These are phyloP conservation scores for Globisporangium apiculatum DNA, from an alignment of 352 stramenopile species.

Conservation along the genomic window DNA sequence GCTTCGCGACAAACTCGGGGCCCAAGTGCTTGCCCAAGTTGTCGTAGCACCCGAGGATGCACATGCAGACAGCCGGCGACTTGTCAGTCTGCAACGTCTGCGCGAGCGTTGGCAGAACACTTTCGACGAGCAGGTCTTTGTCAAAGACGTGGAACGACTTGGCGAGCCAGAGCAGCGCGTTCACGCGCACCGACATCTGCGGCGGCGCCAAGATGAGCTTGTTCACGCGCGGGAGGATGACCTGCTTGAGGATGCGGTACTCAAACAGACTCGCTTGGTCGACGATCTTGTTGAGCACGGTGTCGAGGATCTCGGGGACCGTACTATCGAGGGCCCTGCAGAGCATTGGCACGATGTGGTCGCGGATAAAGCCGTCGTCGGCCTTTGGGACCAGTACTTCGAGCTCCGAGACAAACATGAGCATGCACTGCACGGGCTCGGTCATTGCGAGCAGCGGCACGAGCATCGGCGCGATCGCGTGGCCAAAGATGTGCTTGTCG, in stretches of 20 bases:
- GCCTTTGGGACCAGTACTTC: constrained; percentile 79
- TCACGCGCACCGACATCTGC: constrained; percentile 80
- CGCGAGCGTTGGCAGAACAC: constrained; percentile 66
- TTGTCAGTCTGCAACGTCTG: constrained; percentile 76
- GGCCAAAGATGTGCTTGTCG: constrained; percentile 78
- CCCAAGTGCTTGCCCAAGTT: constrained; percentile 84
- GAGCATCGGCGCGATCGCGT: constrained; percentile 78
- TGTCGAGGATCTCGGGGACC: constrained; percentile 82
- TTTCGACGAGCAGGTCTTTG: constrained; percentile 81
- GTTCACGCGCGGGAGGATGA: constrained; percentile 81
- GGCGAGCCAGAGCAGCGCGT: constrained; percentile 77
- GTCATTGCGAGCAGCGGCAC: constrained; percentile 70
- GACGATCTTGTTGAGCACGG: constrained; percentile 85
- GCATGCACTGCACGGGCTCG: constrained; percentile 86
- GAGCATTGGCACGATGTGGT: constrained; percentile 85
- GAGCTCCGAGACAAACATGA: constrained; percentile 86
- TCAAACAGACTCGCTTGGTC: constrained; percentile 84
- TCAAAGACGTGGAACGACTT: constrained; percentile 89
- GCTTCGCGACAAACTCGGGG: constrained; percentile 73
- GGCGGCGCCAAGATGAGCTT: constrained; percentile 81
- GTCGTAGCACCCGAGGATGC: constrained; percentile 83
- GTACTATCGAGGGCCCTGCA: constrained; percentile 78
- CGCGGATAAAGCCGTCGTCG: constrained; percentile 84
- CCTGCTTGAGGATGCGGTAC: constrained; percentile 84
- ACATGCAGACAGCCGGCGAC: constrained; percentile 82